Percentiles rank a stretch among this genome's conserved stretches.
phyloP scores from a whole-genome alignment of 2,329 filamentous ascomycete species.

The Myriosclerotinia curreyana region DNA sequence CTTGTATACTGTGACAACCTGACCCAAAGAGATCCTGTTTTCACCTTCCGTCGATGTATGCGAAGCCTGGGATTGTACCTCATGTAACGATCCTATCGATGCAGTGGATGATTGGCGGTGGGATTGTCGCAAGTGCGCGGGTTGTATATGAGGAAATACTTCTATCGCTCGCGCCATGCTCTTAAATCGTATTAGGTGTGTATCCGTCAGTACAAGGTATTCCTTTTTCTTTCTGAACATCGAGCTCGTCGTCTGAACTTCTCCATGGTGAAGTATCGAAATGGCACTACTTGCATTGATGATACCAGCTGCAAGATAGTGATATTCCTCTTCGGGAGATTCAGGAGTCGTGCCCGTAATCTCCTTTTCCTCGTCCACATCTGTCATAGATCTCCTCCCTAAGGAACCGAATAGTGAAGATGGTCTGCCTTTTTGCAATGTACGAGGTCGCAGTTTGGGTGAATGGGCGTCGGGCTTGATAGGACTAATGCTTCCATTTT shows the following conservation, averaged over 20 bases:
- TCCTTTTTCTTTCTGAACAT: constrained; percentile 72
- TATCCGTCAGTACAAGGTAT: constrained; percentile 68
- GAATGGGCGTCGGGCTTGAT: constrained; percentile 29
- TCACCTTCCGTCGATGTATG: constrained; percentile 52
- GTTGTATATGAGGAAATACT: constrained; percentile 54
- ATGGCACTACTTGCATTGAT: constrained; percentile 24
- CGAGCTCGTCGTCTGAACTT: constrained; percentile 65
- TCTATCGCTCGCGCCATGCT: constrained; percentile 64
- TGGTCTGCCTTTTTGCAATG: constrained; percentile 37
- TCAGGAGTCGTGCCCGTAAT: constrained; percentile 30
- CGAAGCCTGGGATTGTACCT: constrained; percentile 53
- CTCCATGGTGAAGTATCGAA: constrained; percentile 62
- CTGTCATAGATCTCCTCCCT: constrained; percentile 36
- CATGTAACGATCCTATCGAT: constrained; percentile 59
- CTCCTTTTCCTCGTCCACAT: constrained; percentile 33
- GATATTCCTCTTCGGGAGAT: constrained; percentile 31
- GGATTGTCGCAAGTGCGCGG: constrained; percentile 42
- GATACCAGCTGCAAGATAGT: constrained; percentile 19
- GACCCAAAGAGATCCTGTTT: constrained; percentile 56
- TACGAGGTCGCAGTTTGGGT: constrained; percentile 33
- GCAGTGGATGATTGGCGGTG: constrained; percentile 55
- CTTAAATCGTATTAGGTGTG: constrained; percentile 66
- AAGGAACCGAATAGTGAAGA: constrained; percentile 39
- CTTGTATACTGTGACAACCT: constrained; percentile 65
- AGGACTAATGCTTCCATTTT: constrained; percentile 31